Evolutionary conservation across 768 basidiomycete species (phyloP).

Genomic region (Lentinula lateritia): DNA sequence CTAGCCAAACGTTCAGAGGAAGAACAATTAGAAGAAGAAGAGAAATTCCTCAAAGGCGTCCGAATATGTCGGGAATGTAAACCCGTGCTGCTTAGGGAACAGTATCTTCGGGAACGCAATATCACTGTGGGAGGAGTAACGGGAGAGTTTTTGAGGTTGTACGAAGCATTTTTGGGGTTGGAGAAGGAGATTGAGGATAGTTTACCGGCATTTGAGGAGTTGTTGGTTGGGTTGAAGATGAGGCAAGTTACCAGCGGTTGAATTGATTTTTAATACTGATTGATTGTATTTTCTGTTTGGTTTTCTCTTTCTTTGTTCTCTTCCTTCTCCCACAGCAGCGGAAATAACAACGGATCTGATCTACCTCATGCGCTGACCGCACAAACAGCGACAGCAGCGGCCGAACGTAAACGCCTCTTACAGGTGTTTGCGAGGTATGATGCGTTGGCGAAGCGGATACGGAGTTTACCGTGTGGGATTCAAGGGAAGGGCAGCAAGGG

Average conservation of each 20-base stretch:
- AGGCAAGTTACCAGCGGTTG: conserved; percentile 11
- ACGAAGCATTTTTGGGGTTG: conserved; percentile 68
- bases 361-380: background rate
- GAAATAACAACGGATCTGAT: too few relatives aligned
- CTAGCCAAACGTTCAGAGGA: too few relatives aligned
- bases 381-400: conserved; percentile 62
- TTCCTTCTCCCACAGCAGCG: conserved; percentile 2
- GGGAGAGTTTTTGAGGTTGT: conserved; percentile 50
- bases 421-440: conserved; percentile 89
- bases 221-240: conserved; percentile 66
- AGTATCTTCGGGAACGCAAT: conserved; percentile 65
- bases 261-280: background rate
- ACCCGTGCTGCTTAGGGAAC: conserved; percentile 70
- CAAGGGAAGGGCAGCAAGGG: background rate
- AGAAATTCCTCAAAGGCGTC: conserved; percentile 86
- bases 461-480: conserved; percentile 53
- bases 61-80: conserved; percentile 84
- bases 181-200: conserved; percentile 89
- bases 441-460: conserved; percentile 79
- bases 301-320: conserved; percentile 27
- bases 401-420: conserved; percentile 74
- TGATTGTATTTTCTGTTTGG: background rate
- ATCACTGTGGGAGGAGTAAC: conserved; percentile 29
- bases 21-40: conserved; percentile 35
- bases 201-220: conserved; percentile 85